phyloP scores from a whole-genome alignment of 2,329 filamentous ascomycete species.

The Colletotrichum lentis region DNA sequence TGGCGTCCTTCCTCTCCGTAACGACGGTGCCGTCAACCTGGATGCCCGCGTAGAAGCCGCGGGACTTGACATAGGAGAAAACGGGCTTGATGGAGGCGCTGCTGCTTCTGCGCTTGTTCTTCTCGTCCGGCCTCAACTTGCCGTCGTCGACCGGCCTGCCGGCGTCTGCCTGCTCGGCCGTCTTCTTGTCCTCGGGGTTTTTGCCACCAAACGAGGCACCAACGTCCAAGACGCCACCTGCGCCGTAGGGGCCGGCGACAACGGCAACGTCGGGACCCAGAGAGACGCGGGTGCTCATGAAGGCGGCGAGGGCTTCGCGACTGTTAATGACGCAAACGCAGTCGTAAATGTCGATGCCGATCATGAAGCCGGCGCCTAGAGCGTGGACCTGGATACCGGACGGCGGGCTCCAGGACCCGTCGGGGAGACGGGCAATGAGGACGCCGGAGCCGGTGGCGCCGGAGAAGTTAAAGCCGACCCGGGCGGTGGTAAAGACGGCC shows the following conservation, averaged over 20 bases:
- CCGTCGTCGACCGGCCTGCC: slow-evolving; percentile 42
- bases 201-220: slow-evolving; percentile 42
- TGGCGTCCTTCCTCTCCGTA: slow-evolving; percentile 86
- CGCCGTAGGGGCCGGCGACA: slow-evolving; percentile 72
- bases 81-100: slow-evolving; percentile 51
- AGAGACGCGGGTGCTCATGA: slow-evolving; percentile 77
- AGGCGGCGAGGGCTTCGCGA: slow-evolving; percentile 76
- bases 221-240: slow-evolving; percentile 77
- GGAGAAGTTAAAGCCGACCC: slow-evolving; percentile 70
- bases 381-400: slow-evolving; percentile 85
- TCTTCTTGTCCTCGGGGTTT: slow-evolving; percentile 37
- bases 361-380: slow-evolving; percentile 79
- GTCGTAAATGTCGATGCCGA: slow-evolving; percentile 88
- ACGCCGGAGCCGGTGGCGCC: slow-evolving; percentile 74
- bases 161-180: slow-evolving; percentile 28
- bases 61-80: slow-evolving; percentile 82
- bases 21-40: slow-evolving; percentile 88
- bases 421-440: slow-evolving; percentile 67
- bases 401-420: slow-evolving; percentile 80
- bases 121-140: slow-evolving; percentile 54
- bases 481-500: slow-evolving; percentile 76
- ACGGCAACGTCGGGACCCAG: slow-evolving; percentile 82
- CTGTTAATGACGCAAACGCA: slow-evolving; percentile 89
- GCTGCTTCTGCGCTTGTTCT: slow-evolving; percentile 35
- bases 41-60: slow-evolving; percentile 86